phyloP scores from a whole-genome alignment of 352 stramenopile genomes.

The Lagenidium sp. region DNA sequence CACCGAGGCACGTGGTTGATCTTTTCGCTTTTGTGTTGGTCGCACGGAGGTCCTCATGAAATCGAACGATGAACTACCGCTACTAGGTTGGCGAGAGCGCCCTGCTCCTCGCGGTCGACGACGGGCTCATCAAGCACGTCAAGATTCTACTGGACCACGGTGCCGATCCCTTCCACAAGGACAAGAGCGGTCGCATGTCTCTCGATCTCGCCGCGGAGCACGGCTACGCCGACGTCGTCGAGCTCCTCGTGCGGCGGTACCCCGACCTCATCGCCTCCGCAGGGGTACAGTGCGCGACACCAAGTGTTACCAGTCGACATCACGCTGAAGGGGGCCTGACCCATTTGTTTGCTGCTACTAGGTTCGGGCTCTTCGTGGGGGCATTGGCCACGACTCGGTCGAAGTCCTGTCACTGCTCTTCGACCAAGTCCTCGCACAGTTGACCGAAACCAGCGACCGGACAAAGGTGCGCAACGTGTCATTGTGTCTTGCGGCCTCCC shows the following conservation, averaged over 20 bases:
- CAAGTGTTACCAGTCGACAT: not conserved
- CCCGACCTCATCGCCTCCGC: slow-evolving; percentile 4
- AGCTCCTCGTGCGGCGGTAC: slow-evolving; percentile 14
- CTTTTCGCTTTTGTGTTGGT: too few species aligned
- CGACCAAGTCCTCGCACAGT: slow-evolving; percentile 1
- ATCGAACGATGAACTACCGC: too few species aligned
- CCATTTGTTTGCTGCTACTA: slow-evolving; percentile 4
- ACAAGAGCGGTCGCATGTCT: slow-evolving; percentile 18
- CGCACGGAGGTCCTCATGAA: not conserved
- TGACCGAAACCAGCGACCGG: not conserved
- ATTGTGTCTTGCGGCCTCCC: too few species aligned
- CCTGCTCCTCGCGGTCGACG: slow-evolving; percentile 24
- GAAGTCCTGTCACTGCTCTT: slow-evolving; percentile 7
- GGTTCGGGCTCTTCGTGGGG: slow-evolving; percentile 8
- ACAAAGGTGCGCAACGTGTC: too few species aligned
- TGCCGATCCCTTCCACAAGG: slow-evolving; percentile 15
- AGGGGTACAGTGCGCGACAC: slow-evolving; percentile 1
- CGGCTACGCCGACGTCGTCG: slow-evolving; percentile 28
- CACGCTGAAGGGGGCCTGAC: not conserved
- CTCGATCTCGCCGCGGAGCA: slow-evolving; percentile 32
- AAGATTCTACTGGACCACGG: slow-evolving; percentile 26
- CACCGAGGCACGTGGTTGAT: slow-evolving; percentile 18
- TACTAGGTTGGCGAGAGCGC: slow-evolving; percentile 16
- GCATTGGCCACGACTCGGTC: slow-evolving; percentile 8
- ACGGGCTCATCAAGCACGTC: slow-evolving; percentile 37